Base-by-base conservation (phyloP, 371 early-diverging fungal genomes). In the Amoeboaphelidium protococcarum region DNA sequence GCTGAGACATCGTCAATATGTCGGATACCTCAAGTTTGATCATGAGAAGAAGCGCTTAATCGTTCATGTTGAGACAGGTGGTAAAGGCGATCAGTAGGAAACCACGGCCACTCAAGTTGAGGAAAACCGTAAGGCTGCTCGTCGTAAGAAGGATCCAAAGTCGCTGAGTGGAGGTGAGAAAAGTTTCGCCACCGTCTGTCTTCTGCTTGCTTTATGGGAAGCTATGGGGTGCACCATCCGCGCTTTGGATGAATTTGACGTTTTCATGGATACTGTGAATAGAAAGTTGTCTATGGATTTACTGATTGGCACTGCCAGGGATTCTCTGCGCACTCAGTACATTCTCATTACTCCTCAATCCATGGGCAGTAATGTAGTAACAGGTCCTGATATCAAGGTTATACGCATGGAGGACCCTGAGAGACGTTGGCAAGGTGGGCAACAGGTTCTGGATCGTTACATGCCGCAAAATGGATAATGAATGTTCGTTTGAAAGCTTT, bases 241-340 rank as follows among this genome's bases (percentile, higher is more conserved):
- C 26, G 80, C 89, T 47, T 63, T 99, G 53, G 99, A 99, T 63
- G 99, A 99, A 70, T 99, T 91, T 70, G 99, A 99, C 63, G 98
- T 99, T 16, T 99, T 95, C 58, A 97, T 96, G 98, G 66, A 95
- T 60, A 83, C 85, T 1, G 90, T 90, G n/a, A 94, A 94, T 55
- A 74, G 94, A 22, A 63, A 66, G n/a, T 71, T 80, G 46, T 75
- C 74, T 31, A 89, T 86, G 79, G 56, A 65, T 42, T 73, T 87
- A 74, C 26, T 27, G 40, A 42, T 19, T 37, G 23, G 25, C 24
- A 51, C 49, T 20, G 90, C 94, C 0, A 64, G 75, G 40, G 65
- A 68, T 31, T 66, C 70, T 26, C 60, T 50, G 40, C 59, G 65
- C 42, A 73, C 74, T 2, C 96, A 95, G 64, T 91, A 82, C 60